A percentile compares a stretch with the other conserved stretches of the same genome.
phyloP scores from a whole-genome alignment of 768 basidiomycete genomes.

The Lactarius hatsudake region DNA sequence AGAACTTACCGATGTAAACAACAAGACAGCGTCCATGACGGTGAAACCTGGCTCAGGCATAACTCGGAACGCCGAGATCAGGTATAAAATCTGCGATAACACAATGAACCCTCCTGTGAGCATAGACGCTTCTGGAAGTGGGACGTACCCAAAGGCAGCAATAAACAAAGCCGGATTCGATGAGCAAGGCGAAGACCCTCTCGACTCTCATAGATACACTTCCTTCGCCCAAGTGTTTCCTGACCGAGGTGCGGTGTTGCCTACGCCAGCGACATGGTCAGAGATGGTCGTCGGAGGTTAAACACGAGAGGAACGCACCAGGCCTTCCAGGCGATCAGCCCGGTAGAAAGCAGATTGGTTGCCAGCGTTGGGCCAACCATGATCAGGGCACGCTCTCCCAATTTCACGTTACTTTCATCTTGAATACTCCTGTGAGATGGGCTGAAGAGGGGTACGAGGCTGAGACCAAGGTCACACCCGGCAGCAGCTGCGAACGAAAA shows the following conservation, averaged over 20 bases:
- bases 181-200: conserved; percentile 18
- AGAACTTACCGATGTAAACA: conserved; percentile 12
- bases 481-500: conserved; percentile 3
- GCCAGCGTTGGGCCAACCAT: conserved; percentile 16
- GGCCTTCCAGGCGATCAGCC: conserved; percentile 21
- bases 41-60: conserved; percentile 14
- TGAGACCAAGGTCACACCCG: conserved; percentile 9
- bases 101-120: neutral
- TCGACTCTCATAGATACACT: conserved; percentile 10
- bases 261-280: neutral
- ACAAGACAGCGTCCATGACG: conserved; percentile 10
- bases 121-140: neutral
- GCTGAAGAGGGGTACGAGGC: conserved; percentile 7
- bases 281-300: neutral
- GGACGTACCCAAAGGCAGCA: conserved; percentile 19
- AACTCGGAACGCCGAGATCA: conserved; percentile 10
- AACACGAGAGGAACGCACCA: conserved; percentile 3
- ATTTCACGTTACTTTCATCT: neutral
- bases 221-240: conserved; percentile 16
- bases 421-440: conserved; percentile 11
- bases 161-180: conserved; percentile 21
- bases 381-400: conserved; percentile 9
- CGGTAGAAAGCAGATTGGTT: conserved; percentile 20
- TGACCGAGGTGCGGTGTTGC: conserved; percentile 13
- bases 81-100: conserved; percentile 7